Evolutionary conservation across 371 early-diverging fungal genomes (phyloP), one percentile per base, ranked within the genome.

Genomic region (Rhizopus sp.): DNA sequence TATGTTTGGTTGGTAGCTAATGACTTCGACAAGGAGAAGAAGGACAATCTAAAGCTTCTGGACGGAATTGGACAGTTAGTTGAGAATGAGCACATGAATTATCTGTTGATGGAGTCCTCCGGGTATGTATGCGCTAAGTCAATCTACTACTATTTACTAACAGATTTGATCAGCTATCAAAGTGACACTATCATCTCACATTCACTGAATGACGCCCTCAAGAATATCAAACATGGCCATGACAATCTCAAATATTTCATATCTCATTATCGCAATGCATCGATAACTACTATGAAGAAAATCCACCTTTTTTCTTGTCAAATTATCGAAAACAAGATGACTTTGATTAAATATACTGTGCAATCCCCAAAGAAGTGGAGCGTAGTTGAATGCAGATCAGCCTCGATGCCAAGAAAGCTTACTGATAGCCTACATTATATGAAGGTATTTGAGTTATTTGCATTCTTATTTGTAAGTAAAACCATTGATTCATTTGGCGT

Each of bases 161-260:
- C n/a, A n/a, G n/a, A n/a, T n/a, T n/a, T n/a, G n/a, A n/a, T 3
- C 15, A 13, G 10, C 15, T 40, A 15, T 40, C 40, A 40, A 13
- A 40, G 40, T 40, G 40, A 4, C 40, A 40, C 10, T 40, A 15
- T 15, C 40, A 40, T 40, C 40, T 13, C 40, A 40, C 15, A 40
- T 10, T 15, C n/a, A n/a, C n/a, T 35, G 35, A 35, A 35, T 5
- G 35, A 35, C 9, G 5, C 5, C 9, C 5, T 41, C 6, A 63
- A 63, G 35, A 63, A 63, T 32, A 49, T 58, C 38, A 63, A 63
- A 15, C 58, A 45, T 17, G 63, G 63, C 6, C 50, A 49, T 45
- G 63, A 63, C 59, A 58, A 54, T 30, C 29, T 63, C 16, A 63
- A 63, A n/a, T 53, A 47, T 50, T 53, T 63, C 7, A 34, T 58